These are phyloP conservation scores for Golubevia sp. DNA, from an alignment of 1,284 basidiomycete genomes.

Conservation along the genomic window DNA sequence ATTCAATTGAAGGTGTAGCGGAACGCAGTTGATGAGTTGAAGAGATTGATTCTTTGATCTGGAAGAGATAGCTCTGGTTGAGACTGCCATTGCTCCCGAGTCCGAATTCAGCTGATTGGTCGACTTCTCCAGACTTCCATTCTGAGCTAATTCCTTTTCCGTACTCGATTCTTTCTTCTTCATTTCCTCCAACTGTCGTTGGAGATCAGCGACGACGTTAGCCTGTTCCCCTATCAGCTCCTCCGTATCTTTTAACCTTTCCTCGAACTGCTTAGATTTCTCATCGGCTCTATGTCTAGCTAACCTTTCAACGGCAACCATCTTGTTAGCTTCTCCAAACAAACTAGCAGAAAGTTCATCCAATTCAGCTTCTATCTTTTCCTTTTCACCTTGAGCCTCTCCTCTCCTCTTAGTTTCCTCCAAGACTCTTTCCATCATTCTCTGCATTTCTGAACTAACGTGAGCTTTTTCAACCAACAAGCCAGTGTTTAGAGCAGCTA, in stretches of 20 bases:
- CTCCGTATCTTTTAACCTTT: conserved; percentile 79
- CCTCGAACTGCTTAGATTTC: conserved; percentile 79
- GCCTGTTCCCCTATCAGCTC: conserved; percentile 62
- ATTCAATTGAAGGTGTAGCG: conserved; percentile 24
- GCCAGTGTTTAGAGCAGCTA: conserved; percentile 69
- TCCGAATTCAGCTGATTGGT: conserved; percentile 1
- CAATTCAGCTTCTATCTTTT: conserved; percentile 64
- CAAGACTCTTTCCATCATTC: conserved; percentile 89
- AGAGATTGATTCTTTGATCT: neutral
- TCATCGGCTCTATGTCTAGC: conserved; percentile 76
- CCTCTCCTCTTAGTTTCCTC: conserved; percentile 90
- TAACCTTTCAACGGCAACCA: conserved; percentile 82
- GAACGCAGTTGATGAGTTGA: too few relatives aligned
- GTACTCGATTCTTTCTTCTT: too few relatives aligned
- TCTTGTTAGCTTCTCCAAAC: conserved; percentile 64
- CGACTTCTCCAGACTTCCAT: too few relatives aligned
- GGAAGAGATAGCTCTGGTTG: too few relatives aligned
- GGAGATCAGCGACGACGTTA: conserved; percentile 35
- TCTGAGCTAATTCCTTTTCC: neutral
- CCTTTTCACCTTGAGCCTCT: conserved; percentile 75
- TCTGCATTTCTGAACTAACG: conserved; percentile 87
- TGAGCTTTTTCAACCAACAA: conserved; percentile 86
- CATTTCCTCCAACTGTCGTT: conserved; percentile 35
- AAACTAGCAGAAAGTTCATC: conserved; percentile 85
- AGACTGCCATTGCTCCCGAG: conserved; percentile 13